Conservation (phyloP, 2,329 filamentous ascomycete species). For the Penicillium sp. region DNA sequence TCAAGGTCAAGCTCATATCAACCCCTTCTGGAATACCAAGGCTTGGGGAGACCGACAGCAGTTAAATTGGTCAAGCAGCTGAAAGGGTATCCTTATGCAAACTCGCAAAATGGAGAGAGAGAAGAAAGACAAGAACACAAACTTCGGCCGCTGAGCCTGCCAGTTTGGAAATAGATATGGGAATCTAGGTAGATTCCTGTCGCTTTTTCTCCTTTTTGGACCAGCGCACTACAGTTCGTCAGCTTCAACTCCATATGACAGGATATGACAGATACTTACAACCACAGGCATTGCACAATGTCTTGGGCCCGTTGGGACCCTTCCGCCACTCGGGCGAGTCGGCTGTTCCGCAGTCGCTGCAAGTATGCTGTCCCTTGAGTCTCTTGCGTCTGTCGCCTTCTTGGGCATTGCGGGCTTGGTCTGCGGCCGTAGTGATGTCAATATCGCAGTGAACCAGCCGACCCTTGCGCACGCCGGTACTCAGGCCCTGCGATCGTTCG, state of each 20-base stretch:
- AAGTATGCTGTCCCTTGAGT: conserved; percentile 90
- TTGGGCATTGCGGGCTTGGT: conserved; percentile 55
- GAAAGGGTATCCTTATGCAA: conserved; percentile 14
- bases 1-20: not conserved
- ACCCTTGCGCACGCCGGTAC: conserved; percentile 78
- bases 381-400: conserved; percentile 77
- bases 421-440: conserved; percentile 78
- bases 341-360: conserved; percentile 89
- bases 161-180: not conserved
- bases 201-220: conserved; percentile 75
- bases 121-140: not conserved
- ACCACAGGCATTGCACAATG: conserved; percentile 93
- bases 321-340: conserved; percentile 97
- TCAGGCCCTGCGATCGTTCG: conserved; percentile 82
- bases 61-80: not conserved
- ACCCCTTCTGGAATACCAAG: not conserved
- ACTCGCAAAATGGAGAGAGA: not conserved
- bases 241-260: not conserved
- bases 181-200: conserved; percentile 24
- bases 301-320: conserved; percentile 88
- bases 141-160: not conserved
- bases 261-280: conserved; percentile 47
- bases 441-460: conserved; percentile 80
- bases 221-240: conserved; percentile 50
- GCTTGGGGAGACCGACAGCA: not conserved